Conservation (phyloP, 2,329 filamentous ascomycete species). For the Kalaharituber pfeilii region DNA sequence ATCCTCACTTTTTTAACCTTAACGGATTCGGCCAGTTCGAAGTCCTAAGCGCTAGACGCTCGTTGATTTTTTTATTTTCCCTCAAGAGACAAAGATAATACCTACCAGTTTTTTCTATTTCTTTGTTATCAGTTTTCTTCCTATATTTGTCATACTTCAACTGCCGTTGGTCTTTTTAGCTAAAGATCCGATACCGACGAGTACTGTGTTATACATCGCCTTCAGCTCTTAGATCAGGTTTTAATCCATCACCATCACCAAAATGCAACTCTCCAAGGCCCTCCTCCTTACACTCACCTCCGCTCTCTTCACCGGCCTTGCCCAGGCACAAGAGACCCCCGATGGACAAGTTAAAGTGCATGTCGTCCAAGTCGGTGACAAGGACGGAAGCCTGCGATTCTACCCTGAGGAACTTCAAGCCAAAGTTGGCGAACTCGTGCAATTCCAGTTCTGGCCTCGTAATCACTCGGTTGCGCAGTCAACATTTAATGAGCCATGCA, state of each 20-base stretch:
- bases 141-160: too few relatives aligned
- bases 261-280: conserved; percentile 24
- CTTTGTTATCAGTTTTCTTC: too few relatives aligned
- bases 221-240: not conserved
- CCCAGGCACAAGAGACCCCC: conserved; percentile 21
- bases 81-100: not conserved
- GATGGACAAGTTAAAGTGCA: conserved; percentile 22
- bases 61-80: not conserved
- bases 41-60: not conserved
- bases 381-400: conserved; percentile 30
- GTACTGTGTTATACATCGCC: not conserved
- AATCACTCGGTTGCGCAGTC: conserved; percentile 36
- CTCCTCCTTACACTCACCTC: conserved; percentile 17
- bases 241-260: conserved; percentile 10
- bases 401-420: conserved; percentile 36
- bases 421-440: conserved; percentile 33
- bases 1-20: not conserved
- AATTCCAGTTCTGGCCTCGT: conserved; percentile 38
- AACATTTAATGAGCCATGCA: conserved; percentile 29
- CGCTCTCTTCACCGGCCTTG: conserved; percentile 20
- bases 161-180: not conserved
- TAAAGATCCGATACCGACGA: not conserved
- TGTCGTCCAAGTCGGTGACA: conserved; percentile 29
- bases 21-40: not conserved
- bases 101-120: not conserved